Conservation (phyloP, 352 stramenopile genomes). For the Phytophthora tentaculata region DNA sequence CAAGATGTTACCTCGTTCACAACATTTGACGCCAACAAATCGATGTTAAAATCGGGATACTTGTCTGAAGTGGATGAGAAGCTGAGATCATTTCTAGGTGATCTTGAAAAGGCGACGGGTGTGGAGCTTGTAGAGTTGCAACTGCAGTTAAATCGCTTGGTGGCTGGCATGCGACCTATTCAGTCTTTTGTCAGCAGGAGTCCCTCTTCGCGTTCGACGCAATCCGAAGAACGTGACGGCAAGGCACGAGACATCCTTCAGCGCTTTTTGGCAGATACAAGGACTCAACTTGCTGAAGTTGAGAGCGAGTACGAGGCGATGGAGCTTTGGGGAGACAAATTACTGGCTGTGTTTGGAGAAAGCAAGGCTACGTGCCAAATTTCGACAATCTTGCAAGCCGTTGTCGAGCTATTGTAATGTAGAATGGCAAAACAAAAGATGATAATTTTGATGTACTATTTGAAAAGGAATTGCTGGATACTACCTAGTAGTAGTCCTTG, state of each 20-base stretch:
- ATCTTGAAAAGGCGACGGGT: conserved; percentile 55
- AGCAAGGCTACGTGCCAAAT: conserved; percentile 73
- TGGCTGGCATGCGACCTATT: conserved; percentile 52
- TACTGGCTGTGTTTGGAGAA: conserved; percentile 69
- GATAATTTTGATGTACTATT: conserved; percentile 32
- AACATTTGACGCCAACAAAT: conserved; percentile 34
- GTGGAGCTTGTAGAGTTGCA: conserved; percentile 73
- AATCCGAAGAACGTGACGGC: conserved; percentile 40
- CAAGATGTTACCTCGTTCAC: conserved; percentile 43
- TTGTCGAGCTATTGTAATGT: conserved; percentile 46
- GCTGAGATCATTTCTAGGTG: conserved; percentile 57
- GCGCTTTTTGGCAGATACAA: conserved; percentile 54
- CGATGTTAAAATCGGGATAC: conserved; percentile 44
- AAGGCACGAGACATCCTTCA: conserved; percentile 56
- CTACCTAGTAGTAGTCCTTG: conserved; percentile 48
- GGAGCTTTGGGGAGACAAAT: conserved; percentile 64
- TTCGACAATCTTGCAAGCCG: conserved; percentile 45
- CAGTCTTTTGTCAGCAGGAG: conserved; percentile 55
- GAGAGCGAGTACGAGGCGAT: conserved; percentile 73
- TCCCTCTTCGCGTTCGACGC: conserved; percentile 12
- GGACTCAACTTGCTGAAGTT: conserved; percentile 44
- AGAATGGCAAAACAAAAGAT: not conserved
- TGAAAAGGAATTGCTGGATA: conserved; percentile 4
- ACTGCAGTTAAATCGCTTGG: conserved; percentile 63
- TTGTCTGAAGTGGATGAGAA: conserved; percentile 58